Evolutionary conservation across 352 stramenopile species (phyloP).

Genomic region (Globisporangium splendens): DNA sequence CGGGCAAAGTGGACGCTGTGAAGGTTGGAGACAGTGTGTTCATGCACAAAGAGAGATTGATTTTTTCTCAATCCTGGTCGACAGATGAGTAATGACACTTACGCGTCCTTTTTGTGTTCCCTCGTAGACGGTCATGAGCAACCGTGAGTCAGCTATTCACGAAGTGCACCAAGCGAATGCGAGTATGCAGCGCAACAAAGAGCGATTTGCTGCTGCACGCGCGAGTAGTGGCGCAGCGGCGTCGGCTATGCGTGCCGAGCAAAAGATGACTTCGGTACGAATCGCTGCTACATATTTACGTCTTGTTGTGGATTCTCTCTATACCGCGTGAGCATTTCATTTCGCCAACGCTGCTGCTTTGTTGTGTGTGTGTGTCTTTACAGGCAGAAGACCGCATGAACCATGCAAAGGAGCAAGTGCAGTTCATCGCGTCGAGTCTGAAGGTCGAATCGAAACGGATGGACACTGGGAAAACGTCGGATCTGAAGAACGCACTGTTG

Average conservation of each 20-base stretch:
- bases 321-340: too few relatives aligned
- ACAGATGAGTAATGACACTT: too few relatives aligned
- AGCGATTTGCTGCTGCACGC: slow-evolving; percentile 78
- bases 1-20: slow-evolving; percentile 81
- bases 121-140: slow-evolving; percentile 76
- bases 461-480: slow-evolving; percentile 73
- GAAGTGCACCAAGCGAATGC: slow-evolving; percentile 88
- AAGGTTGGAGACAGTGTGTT: slow-evolving; percentile 42
- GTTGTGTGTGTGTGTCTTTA: too few relatives aligned
- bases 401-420: slow-evolving; percentile 79
- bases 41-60: too few relatives aligned
- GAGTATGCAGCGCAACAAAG: slow-evolving; percentile 88
- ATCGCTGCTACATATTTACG: not conserved
- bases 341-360: not conserved
- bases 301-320: not conserved
- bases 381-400: slow-evolving; percentile 87
- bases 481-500: slow-evolving; percentile 76
- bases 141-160: slow-evolving; percentile 80
- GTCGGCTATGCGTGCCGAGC: slow-evolving; percentile 83
- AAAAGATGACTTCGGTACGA: slow-evolving; percentile 83
- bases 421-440: slow-evolving; percentile 84
- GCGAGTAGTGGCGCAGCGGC: slow-evolving; percentile 81
- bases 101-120: not conserved
- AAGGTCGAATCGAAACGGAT: slow-evolving; percentile 84
- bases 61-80: too few relatives aligned